Conservation (phyloP, 306 rosid species). For the Cucurbita argyrosperma region DNA sequence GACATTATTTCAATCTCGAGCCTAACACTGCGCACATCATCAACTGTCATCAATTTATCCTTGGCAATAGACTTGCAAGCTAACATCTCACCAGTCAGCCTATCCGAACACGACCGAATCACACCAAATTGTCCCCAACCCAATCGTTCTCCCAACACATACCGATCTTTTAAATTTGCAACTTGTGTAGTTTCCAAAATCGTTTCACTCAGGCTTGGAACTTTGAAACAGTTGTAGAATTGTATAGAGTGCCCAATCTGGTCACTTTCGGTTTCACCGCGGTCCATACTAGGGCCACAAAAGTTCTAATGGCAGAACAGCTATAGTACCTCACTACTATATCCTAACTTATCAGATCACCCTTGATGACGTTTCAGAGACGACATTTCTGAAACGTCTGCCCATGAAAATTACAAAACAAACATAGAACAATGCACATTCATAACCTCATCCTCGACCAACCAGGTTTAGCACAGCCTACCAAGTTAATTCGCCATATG, state of each 20-base stretch:
- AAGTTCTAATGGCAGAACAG: background rate
- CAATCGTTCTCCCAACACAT: slow-evolving; percentile 44
- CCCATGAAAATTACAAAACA: background rate
- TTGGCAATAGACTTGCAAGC: slow-evolving; percentile 69
- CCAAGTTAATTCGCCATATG: background rate
- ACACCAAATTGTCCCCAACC: slow-evolving; percentile 75
- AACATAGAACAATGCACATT: background rate
- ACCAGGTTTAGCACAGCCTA: background rate
- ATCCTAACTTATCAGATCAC: background rate
- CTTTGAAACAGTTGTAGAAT: slow-evolving; percentile 26
- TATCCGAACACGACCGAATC: slow-evolving; percentile 46
- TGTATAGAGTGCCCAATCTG: slow-evolving; percentile 39
- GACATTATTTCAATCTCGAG: slow-evolving; percentile 67
- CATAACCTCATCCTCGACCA: background rate
- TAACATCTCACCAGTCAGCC: slow-evolving; percentile 46
- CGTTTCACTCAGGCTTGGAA: slow-evolving; percentile 25
- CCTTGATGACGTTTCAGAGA: slow-evolving; percentile 2
- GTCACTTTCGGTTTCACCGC: slow-evolving; percentile 11
- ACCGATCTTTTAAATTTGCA: slow-evolving; percentile 39
- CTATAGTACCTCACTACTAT: background rate
- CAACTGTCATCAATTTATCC: slow-evolving; percentile 45
- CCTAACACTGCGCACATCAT: slow-evolving; percentile 52
- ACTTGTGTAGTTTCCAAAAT: slow-evolving; percentile 36
- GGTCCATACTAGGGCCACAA: slow-evolving; percentile 18
- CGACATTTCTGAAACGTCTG: background rate